Evolutionary conservation across 2,329 filamentous ascomycete genomes (phyloP), one percentile per base, ranked within the genome.

Genomic region (Cladosporium sp.): DNA sequence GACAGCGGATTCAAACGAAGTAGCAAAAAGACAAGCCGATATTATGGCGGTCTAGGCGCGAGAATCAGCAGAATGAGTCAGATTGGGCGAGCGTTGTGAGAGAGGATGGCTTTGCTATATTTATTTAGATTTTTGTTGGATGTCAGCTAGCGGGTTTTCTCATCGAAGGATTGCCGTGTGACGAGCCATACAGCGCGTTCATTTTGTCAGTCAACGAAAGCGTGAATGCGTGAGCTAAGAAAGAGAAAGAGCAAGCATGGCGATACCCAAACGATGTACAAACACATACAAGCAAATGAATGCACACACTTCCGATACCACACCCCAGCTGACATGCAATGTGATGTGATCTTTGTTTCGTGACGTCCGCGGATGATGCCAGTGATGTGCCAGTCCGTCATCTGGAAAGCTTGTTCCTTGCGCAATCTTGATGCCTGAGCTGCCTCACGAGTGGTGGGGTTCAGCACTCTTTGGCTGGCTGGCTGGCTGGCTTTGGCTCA

Each of bases 61-160:
- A 58, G 62, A 29, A 40, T 65, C 23, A 59, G 55, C 28, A 65
- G 60, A 18, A 21, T 62, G 8, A 62, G 60, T 23, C 60, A 59
- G 44, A 65, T 65, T 37, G 62, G 62, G 8, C 31, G 62, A 53
- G 62, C 62, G 11, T 35, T 65, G 21, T 65, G 40, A 31, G 21
- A 46, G 40, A 46, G 21, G 40, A 46, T 10, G 8, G 21, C 8
- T 21, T 18, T 8, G 18, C 21, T 44, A 3, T 21, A 1, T 23
- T 46, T 8, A 11, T 46, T 46, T n/a, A 44, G 14, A 0, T 44
- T 46, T 21, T 21, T n/a, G 21, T 5, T 3, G n/a, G 21, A 46
- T 12, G 3, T 21, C 40, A 46, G n/a, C 40, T 18, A n/a, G 40
- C 40, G 40, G 40, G 21, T 21, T 3, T 40, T 6, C 37, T 40